These are phyloP conservation scores for Cucurbita argyrosperma DNA, from an alignment of 306 rosid species.

Conservation along the genomic window DNA sequence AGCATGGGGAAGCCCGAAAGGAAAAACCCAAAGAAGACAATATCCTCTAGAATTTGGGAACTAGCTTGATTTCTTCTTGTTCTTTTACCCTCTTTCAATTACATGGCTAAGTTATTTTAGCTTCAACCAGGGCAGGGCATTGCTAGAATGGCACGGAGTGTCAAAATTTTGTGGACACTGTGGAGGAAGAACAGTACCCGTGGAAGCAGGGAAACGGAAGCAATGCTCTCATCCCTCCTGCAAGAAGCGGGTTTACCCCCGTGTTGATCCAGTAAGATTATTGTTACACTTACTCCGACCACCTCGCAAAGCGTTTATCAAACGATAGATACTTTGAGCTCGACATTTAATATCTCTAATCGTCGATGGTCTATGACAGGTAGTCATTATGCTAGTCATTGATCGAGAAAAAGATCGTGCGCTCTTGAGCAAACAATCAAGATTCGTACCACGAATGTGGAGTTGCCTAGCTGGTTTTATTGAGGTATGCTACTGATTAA, in stretches of 20 bases:
- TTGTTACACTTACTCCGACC: neutral
- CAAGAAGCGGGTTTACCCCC: conserved; percentile 69
- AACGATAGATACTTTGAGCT: neutral
- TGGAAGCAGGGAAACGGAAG: conserved; percentile 81
- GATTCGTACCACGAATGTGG: conserved; percentile 58
- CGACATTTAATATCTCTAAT: neutral
- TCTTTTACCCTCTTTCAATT: neutral
- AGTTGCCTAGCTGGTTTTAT: conserved; percentile 82
- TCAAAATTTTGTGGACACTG: conserved; percentile 76
- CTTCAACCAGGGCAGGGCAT: conserved; percentile 61
- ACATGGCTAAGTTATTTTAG: conserved; percentile 5
- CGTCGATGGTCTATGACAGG: conserved; percentile 23
- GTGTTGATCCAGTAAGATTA: conserved; percentile 67
- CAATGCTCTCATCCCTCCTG: conserved; percentile 65
- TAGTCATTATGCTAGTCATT: conserved; percentile 83
- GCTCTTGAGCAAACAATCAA: conserved; percentile 49
- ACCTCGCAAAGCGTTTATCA: neutral
- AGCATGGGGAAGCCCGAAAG: too few species aligned
- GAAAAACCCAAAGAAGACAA: too few species aligned
- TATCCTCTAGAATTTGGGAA: neutral
- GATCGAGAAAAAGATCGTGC: conserved; percentile 66
- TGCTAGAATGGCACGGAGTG: conserved; percentile 66
- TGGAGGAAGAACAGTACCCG: conserved; percentile 55
- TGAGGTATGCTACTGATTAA: conserved; percentile 40
- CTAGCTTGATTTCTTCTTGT: neutral